Conservation (phyloP, 1,284 basidiomycete genomes). For the Rhodotorula mucilaginosa region DNA sequence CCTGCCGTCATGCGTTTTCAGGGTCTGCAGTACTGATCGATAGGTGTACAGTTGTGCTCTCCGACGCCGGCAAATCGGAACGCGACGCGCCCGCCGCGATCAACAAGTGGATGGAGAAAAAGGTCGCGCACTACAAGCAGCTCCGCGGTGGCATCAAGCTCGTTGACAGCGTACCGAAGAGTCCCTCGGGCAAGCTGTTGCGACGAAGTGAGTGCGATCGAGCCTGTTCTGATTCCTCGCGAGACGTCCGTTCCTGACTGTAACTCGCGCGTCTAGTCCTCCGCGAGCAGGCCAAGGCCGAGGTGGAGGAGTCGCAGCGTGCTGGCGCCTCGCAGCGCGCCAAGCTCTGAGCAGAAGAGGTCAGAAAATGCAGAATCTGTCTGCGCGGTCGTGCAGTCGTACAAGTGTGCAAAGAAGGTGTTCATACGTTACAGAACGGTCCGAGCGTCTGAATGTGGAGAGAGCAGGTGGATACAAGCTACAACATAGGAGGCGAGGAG, state of each 20-base stretch:
- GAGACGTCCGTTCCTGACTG: background rate
- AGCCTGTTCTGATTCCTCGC: background rate
- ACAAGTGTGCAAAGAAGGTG: background rate
- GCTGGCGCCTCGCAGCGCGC: background rate
- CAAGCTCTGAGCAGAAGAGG: background rate
- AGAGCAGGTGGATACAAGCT: background rate
- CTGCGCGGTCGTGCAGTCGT: background rate
- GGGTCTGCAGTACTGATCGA: background rate
- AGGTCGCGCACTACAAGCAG: constrained; percentile 49
- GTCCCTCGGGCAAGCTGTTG: constrained; percentile 30
- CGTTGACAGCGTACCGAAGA: constrained; percentile 41
- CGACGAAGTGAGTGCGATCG: constrained; percentile 15
- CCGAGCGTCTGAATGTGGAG: background rate
- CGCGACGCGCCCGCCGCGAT: constrained; percentile 42
- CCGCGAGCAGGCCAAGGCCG: constrained; percentile 31
- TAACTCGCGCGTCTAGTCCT: constrained; percentile 6
- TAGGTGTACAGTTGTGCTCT: constrained; percentile 26
- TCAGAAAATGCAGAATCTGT: no score
- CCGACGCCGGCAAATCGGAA: constrained; percentile 37
- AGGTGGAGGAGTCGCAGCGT: constrained; percentile 3
- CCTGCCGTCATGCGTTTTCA: background rate
- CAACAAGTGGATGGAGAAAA: constrained; percentile 44
- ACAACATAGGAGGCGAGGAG: background rate
- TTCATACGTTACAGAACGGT: background rate
- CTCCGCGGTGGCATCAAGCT: constrained; percentile 45